phyloP scores from a whole-genome alignment of 345 rosid species.

The Boechera divaricarpa region DNA sequence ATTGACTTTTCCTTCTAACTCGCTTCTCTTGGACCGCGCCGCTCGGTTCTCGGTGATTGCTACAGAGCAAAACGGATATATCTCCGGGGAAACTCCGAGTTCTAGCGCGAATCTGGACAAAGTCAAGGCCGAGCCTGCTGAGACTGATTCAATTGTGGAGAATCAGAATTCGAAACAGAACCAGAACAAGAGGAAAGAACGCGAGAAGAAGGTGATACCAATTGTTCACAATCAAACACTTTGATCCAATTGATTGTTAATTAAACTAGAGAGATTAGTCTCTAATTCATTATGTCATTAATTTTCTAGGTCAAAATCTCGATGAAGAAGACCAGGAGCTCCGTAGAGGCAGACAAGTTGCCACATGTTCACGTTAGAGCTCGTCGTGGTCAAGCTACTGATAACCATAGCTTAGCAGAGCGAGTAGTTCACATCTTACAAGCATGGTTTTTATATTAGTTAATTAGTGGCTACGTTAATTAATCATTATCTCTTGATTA shows the following conservation, averaged over 20 bases:
- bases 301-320: slow-evolving; percentile 53
- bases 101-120: slow-evolving; percentile 44
- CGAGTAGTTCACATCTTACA: slow-evolving; percentile 49
- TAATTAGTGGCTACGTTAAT: slow-evolving; percentile 20
- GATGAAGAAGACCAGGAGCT: slow-evolving; percentile 61
- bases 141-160: slow-evolving; percentile 52
- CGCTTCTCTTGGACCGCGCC: slow-evolving; percentile 47
- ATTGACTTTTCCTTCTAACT: slow-evolving; percentile 38
- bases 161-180: slow-evolving; percentile 26
- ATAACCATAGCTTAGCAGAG: slow-evolving; percentile 79
- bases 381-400: slow-evolving; percentile 82
- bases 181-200: slow-evolving; percentile 56
- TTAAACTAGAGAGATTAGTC: slow-evolving; percentile 3
- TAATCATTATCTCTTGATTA: slow-evolving; percentile 8
- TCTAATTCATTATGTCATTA: neutral
- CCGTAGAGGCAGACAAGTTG: slow-evolving; percentile 60
- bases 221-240: neutral
- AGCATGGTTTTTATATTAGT: neutral
- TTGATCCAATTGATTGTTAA: neutral
- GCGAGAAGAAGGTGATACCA: slow-evolving; percentile 58
- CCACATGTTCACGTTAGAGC: slow-evolving; percentile 78
- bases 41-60: slow-evolving; percentile 45
- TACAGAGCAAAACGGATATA: slow-evolving; percentile 40
- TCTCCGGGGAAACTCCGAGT: slow-evolving; percentile 38
- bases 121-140: slow-evolving; percentile 52